Percentiles rank a stretch among this genome's conserved stretches.
Evolutionary conservation across 1,284 basidiomycete genomes (phyloP).

Genomic region (Blastosporella zonata): DNA sequence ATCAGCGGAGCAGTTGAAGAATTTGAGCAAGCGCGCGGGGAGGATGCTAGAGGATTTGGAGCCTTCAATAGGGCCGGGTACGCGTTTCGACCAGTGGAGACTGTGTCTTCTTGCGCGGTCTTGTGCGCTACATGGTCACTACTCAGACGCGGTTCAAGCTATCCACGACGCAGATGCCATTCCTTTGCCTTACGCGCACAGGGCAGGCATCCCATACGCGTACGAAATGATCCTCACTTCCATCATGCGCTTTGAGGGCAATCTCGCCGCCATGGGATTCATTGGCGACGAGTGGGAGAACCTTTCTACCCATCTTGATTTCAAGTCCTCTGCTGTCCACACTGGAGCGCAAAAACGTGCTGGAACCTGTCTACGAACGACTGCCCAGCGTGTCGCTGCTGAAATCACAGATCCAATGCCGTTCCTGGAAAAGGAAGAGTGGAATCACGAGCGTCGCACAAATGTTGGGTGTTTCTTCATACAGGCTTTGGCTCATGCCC

Average conservation of each 20-base stretch:
- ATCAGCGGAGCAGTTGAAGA: slow-evolving; percentile 26
- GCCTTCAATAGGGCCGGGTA: slow-evolving; percentile 12
- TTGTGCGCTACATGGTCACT: slow-evolving; percentile 33
- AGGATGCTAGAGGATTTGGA: slow-evolving; percentile 31
- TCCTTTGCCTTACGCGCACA: slow-evolving; percentile 2
- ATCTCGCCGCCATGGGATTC: slow-evolving; percentile 41
- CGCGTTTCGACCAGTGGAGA: slow-evolving; percentile 18
- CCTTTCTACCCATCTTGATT: slow-evolving; percentile 32
- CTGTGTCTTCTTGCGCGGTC: slow-evolving; percentile 33
- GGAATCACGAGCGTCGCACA: slow-evolving; percentile 26
- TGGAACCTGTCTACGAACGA: slow-evolving; percentile 30
- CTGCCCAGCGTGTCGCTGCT: slow-evolving; percentile 31
- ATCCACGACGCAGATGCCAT: slow-evolving; percentile 23
- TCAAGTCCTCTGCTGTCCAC: slow-evolving; percentile 11
- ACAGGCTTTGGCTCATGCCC: slow-evolving; percentile 31
- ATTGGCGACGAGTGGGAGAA: slow-evolving; percentile 41
- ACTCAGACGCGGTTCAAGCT: slow-evolving; percentile 30
- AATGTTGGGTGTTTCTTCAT: slow-evolving; percentile 41
- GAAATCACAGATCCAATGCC: slow-evolving; percentile 34
- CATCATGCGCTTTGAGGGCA: slow-evolving; percentile 33
- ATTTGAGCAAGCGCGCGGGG: slow-evolving; percentile 38
- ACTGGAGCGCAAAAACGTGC: slow-evolving; percentile 6
- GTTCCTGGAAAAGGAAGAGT: slow-evolving; percentile 30
- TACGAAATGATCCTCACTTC: slow-evolving; percentile 43
- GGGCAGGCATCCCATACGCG: slow-evolving; percentile 25